These are phyloP conservation scores for Pseudogymnoascus destructans DNA, from an alignment of 2,329 filamentous ascomycete species.

Conservation along the genomic window DNA sequence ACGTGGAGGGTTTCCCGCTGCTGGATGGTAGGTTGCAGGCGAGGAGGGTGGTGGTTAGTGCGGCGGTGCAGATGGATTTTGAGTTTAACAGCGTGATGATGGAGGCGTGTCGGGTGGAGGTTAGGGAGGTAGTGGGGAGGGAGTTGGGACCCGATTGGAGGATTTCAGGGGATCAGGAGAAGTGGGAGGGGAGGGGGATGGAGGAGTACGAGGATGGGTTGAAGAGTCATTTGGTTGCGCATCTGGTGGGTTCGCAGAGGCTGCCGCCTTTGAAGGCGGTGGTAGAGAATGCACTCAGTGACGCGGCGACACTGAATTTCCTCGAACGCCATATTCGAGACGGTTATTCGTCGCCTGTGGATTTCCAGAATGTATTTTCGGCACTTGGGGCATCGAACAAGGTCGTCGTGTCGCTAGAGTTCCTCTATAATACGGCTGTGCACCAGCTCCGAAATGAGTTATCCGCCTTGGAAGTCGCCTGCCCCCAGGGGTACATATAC, in stretches of 20 bases:
- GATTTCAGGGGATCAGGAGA: conserved; percentile 12
- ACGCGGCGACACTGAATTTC: conserved; percentile 10
- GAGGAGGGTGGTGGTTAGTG: conserved; percentile 19
- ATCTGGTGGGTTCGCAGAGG: conserved; percentile 12
- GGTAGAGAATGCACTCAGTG: background rate
- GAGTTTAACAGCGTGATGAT: conserved; percentile 20
- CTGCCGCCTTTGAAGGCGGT: conserved; percentile 14
- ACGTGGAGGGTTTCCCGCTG: conserved; percentile 13
- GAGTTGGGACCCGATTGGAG: conserved; percentile 13
- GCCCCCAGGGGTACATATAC: conserved; percentile 21
- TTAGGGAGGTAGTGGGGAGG: conserved; percentile 10
- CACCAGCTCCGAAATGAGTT: conserved; percentile 21
- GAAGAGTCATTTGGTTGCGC: conserved; percentile 17
- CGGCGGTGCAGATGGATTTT: conserved; percentile 21
- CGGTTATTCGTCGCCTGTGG: background rate
- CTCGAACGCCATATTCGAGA: conserved; percentile 11
- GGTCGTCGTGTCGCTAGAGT: conserved; percentile 17
- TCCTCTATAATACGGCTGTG: conserved; percentile 19
- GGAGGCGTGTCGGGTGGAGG: conserved; percentile 14
- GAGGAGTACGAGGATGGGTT: conserved; percentile 17
- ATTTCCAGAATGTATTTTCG: background rate
- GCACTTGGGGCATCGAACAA: background rate
- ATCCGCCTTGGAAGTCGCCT: conserved; percentile 19
- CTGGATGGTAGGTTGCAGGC: conserved; percentile 10
- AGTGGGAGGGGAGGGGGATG: conserved; percentile 15